These are phyloP conservation scores for Leptographium wingfieldii DNA, from an alignment of 2,329 filamentous ascomycete species.

Conservation along the genomic window DNA sequence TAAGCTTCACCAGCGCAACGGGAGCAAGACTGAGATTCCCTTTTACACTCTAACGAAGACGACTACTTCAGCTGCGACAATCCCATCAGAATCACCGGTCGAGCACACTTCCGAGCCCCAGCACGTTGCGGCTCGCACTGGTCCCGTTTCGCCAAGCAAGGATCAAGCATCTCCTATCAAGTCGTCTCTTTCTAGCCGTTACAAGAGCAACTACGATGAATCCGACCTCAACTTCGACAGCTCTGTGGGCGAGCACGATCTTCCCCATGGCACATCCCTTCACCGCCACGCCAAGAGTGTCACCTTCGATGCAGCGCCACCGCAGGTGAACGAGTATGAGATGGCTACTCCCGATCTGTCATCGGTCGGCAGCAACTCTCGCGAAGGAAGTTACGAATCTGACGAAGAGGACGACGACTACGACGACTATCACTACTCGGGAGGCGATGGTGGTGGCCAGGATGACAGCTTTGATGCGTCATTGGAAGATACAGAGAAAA, in stretches of 20 bases:
- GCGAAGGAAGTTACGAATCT: conserved; percentile 87
- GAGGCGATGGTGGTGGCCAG: conserved; percentile 47
- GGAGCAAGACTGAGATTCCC: conserved; percentile 51
- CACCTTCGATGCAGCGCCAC: conserved; percentile 87
- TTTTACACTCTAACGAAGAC: conserved; percentile 40
- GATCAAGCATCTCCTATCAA: conserved; percentile 72
- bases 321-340: conserved; percentile 94
- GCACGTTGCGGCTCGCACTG: conserved; percentile 15
- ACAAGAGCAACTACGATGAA: conserved; percentile 59
- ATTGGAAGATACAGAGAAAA: conserved; percentile 91
- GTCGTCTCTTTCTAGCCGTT: conserved; percentile 65
- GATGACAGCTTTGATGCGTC: conserved; percentile 95
- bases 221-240: conserved; percentile 57
- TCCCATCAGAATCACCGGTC: neutral
- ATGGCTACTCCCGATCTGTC: conserved; percentile 96
- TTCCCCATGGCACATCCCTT: conserved; percentile 53
- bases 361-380: conserved; percentile 75
- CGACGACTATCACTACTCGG: conserved; percentile 35
- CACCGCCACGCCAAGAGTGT: conserved; percentile 91
- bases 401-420: conserved; percentile 63
- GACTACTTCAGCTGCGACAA: conserved; percentile 10
- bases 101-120: neutral
- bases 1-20: conserved; percentile 34
- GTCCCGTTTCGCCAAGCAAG: conserved; percentile 46
- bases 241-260: conserved; percentile 41